Conservation (phyloP, 202 grass and related monocot genomes). For the Panicum hallii region DNA sequence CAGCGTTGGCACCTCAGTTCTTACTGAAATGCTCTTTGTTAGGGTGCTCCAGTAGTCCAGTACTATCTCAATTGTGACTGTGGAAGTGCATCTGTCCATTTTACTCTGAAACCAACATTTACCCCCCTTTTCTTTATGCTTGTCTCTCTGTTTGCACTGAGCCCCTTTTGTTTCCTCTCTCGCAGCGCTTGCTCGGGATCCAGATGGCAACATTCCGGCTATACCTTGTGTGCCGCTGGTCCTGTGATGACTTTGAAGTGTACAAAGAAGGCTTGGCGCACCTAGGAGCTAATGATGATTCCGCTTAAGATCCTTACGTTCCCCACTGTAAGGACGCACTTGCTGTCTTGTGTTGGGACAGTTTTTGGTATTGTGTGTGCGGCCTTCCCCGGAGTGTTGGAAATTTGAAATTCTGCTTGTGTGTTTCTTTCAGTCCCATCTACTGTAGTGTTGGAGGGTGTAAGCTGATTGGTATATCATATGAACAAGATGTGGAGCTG, state of each 20-base stretch:
- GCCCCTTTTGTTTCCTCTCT: background rate
- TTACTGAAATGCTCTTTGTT: background rate
- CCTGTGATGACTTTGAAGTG: conserved; percentile 72
- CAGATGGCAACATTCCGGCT: conserved; percentile 89
- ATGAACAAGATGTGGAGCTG: no score
- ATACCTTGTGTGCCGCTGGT: conserved; percentile 80
- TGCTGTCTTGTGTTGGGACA: conserved; percentile 38
- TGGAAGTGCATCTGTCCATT: background rate
- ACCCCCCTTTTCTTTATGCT: background rate
- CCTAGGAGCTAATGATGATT: conserved; percentile 33
- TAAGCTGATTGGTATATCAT: background rate
- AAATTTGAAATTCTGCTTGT: background rate
- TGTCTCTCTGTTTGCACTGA: conserved; percentile 21
- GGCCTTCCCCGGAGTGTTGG: background rate
- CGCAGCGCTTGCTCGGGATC: conserved; percentile 64
- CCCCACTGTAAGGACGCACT: background rate
- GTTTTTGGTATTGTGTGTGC: conserved; percentile 31
- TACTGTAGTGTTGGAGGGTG: background rate
- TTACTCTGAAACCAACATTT: background rate
- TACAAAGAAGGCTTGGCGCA: conserved; percentile 73
- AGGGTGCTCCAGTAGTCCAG: background rate
- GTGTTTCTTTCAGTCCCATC: background rate
- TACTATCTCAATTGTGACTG: background rate
- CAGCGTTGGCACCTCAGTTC: background rate
- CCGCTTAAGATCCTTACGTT: conserved; percentile 22